Evolutionary conservation across 2,329 filamentous ascomycete species (phyloP), one percentile per base, ranked within the genome.

Genomic region (Paraconiothyrium brasiliense): DNA sequence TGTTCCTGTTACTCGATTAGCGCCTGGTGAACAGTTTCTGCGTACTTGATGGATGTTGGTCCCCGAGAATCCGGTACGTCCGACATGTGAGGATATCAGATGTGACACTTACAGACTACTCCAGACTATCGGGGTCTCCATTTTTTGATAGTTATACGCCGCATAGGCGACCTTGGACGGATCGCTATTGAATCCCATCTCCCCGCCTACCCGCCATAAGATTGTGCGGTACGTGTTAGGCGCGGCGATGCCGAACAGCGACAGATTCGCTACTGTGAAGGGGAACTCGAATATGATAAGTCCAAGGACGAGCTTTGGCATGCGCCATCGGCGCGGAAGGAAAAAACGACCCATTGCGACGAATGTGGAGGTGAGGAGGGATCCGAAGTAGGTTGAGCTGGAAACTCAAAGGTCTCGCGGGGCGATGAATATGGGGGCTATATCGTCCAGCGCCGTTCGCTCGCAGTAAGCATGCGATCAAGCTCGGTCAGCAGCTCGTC

Each of bases 101-200:
- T n/a, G 51, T 24, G 49, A 51, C 39, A 86, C 90, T 81, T 78
- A 94, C 91, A 85, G 86, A 72, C 83, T 80, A 62, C 89, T 90
- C 92, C 92, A 94, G 14, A 93, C 85, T 57, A 93, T 80, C 1
- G 92, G 90, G 10, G 87, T 81, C 37, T 82, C 82, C 0, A 89
- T 79, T 0, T 88, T 84, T 57, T 83, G 79, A 74, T 92, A 86
- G 73, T 94, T 94, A 55, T 90, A 90, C 72, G 90, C 89, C 37
- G 89, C 89, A 77, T 92, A 93, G 37, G 93, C 78, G 20, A 92
- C 82, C 71, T 89, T 86, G 63, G 81, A 84, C 14, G 92, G 91
- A 68, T 88, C 88, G 63, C 90, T 93, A 79, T 94, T 94, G 83
- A 91, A 91, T 63, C 87, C 86, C 74, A 91, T 83, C 57, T 89